Conservation (phyloP, 179 eudicot species). For the Silene noctiflora region DNA sequence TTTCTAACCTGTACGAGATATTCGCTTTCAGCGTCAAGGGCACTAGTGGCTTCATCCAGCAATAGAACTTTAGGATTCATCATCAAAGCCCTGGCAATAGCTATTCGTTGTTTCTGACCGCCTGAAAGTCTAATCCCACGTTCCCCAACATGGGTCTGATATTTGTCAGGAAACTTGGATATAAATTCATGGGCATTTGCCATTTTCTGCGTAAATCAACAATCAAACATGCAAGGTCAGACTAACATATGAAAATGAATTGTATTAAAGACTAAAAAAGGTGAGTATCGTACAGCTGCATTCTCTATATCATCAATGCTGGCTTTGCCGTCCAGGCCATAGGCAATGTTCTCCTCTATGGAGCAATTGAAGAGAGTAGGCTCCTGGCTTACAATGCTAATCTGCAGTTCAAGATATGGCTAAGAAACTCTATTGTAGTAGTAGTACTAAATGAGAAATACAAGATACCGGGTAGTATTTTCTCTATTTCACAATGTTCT, state of each 20-base stretch:
- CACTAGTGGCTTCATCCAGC: conserved; percentile 93
- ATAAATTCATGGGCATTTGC: conserved; percentile 92
- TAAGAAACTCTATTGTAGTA: not conserved
- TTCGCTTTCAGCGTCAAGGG: conserved; percentile 94
- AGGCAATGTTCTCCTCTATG: conserved; percentile 82
- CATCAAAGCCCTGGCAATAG: conserved; percentile 86
- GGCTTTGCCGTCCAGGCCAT: conserved; percentile 78
- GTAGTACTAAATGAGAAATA: not conserved
- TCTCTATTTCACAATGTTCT: not conserved
- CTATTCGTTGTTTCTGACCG: conserved; percentile 90
- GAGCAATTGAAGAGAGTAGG: conserved; percentile 91
- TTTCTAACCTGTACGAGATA: conserved; percentile 75
- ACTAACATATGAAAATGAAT: not conserved
- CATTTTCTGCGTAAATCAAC: conserved; percentile 59
- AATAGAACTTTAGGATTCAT: conserved; percentile 87
- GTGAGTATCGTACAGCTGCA: conserved; percentile 62
- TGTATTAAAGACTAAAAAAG: not conserved
- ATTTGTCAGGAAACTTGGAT: conserved; percentile 74
- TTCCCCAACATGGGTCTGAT: conserved; percentile 82
- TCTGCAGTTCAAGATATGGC: conserved; percentile 35
- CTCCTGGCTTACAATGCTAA: conserved; percentile 95
- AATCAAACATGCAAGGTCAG: conserved; percentile 2
- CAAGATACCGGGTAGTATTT: not conserved
- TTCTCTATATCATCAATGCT: conserved; percentile 64
- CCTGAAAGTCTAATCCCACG: conserved; percentile 91